Percentiles rank a stretch among this genome's conserved stretches.
Evolutionary conservation across 345 rosid species (phyloP).

Genomic region (Trapa bicornis): DNA sequence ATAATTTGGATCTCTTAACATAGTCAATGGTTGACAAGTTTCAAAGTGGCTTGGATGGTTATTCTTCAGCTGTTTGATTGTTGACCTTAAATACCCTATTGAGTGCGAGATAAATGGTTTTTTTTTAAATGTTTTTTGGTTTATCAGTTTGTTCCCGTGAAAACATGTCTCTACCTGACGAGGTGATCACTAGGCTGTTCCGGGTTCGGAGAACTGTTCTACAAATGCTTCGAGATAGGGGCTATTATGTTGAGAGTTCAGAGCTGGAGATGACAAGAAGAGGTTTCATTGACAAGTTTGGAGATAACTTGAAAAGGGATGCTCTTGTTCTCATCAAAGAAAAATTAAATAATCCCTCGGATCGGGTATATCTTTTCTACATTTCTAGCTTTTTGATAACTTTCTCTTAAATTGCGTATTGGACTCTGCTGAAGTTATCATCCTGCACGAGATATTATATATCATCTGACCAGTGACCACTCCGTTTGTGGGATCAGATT

Average conservation of each 20-base stretch:
- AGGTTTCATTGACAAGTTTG: slow-evolving; percentile 36
- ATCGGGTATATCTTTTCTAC: slow-evolving; percentile 23
- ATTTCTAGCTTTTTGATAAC: background rate
- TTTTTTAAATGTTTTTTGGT: background rate
- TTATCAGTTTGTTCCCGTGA: background rate
- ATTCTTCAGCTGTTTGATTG: background rate
- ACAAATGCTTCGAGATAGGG: slow-evolving; percentile 50
- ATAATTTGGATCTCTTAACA: too few species aligned
- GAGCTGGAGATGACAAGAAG: slow-evolving; percentile 38
- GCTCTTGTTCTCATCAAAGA: slow-evolving; percentile 20
- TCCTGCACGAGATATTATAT: background rate
- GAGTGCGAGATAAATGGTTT: background rate
- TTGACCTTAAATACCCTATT: background rate
- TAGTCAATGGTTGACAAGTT: too few species aligned
- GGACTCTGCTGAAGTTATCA: background rate
- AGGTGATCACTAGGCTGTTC: slow-evolving; percentile 37
- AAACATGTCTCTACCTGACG: slow-evolving; percentile 24
- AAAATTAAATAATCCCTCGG: slow-evolving; percentile 24
- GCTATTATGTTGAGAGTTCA: slow-evolving; percentile 27
- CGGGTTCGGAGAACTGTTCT: slow-evolving; percentile 38
- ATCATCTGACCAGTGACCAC: background rate
- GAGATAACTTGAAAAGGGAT: slow-evolving; percentile 32
- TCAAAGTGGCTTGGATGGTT: too few species aligned
- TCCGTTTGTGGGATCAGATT: slow-evolving; percentile 19
- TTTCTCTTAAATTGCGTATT: background rate